Evolutionary conservation across 2,329 filamentous ascomycete genomes (phyloP).

Genomic region (Pseudogymnoascus sp.): DNA sequence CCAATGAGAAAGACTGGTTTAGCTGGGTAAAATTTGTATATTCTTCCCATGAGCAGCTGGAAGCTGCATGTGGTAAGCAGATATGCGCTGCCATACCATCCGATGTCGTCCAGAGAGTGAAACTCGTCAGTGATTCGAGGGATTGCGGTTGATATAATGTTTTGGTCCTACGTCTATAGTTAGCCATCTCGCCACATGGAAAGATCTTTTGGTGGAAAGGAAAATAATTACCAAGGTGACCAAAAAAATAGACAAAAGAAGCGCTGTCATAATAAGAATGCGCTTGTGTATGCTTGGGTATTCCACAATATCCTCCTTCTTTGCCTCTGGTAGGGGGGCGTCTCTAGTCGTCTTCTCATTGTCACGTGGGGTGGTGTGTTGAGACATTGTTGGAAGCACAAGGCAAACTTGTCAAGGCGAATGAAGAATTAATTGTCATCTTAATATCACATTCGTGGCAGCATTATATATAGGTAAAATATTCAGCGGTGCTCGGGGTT

Average conservation of each 20-base stretch:
- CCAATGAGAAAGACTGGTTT: slow-evolving; percentile 27
- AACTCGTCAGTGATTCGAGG: slow-evolving; percentile 24
- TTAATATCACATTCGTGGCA: neutral
- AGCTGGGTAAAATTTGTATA: slow-evolving; percentile 27
- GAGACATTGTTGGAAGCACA: slow-evolving; percentile 15
- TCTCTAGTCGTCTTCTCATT: slow-evolving; percentile 16
- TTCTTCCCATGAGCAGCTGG: slow-evolving; percentile 23
- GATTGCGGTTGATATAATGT: slow-evolving; percentile 17
- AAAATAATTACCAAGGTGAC: slow-evolving; percentile 23
- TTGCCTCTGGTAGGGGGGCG: slow-evolving; percentile 10
- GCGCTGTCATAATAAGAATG: slow-evolving; percentile 23
- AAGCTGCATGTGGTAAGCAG: slow-evolving; percentile 28
- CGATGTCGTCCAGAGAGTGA: slow-evolving; percentile 22
- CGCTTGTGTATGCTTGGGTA: slow-evolving; percentile 21
- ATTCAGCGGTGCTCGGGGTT: neutral
- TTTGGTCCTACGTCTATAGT: slow-evolving; percentile 26
- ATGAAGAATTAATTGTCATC: neutral
- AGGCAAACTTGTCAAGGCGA: neutral
- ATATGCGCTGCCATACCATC: slow-evolving; percentile 37
- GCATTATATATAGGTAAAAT: neutral
- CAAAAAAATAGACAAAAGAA: slow-evolving; percentile 25
- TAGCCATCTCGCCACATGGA: neutral
- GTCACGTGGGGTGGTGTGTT: slow-evolving; percentile 3
- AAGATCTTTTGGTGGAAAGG: neutral
- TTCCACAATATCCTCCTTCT: slow-evolving; percentile 12